phyloP scores from a whole-genome alignment of 306 rosid species.

The Hippophae tibetana region DNA sequence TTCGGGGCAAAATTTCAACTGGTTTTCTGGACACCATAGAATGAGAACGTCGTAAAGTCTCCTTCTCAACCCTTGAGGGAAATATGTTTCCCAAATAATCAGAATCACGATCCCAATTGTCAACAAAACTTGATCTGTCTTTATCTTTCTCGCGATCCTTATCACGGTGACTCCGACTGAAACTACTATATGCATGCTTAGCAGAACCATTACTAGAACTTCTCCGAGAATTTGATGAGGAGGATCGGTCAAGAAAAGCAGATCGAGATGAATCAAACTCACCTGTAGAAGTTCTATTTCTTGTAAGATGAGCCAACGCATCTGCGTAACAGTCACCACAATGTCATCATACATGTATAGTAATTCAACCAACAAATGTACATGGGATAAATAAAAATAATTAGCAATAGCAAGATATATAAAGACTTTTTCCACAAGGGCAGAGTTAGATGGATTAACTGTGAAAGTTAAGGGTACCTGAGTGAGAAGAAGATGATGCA shows the following conservation, averaged over 20 bases:
- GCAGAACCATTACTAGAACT: constrained; percentile 71
- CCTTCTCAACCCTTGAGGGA: constrained; percentile 66
- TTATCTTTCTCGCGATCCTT: constrained; percentile 94
- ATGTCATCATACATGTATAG: constrained; percentile 7
- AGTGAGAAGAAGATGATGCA: constrained; percentile 51
- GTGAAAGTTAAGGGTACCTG: constrained; percentile 38
- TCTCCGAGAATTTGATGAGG: constrained; percentile 75
- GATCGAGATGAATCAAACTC: constrained; percentile 79
- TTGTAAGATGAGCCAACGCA: constrained; percentile 38
- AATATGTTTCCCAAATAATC: constrained; percentile 59
- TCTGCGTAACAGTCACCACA: constrained; percentile 38
- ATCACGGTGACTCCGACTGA: constrained; percentile 84
- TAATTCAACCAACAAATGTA: background rate
- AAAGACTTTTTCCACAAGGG: background rate
- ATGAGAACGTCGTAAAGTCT: constrained; percentile 66
- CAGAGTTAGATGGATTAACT: background rate
- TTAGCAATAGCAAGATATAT: background rate
- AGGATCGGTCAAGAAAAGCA: constrained; percentile 66
- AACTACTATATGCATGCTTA: constrained; percentile 93
- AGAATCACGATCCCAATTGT: constrained; percentile 73
- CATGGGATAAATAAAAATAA: background rate
- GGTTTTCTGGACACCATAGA: constrained; percentile 78
- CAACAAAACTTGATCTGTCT: constrained; percentile 58
- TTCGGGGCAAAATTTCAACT: constrained; percentile 41
- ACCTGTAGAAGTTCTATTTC: constrained; percentile 51